Conservation (phyloP, 2,329 filamentous ascomycete species). For the Ophiostoma ips region DNA sequence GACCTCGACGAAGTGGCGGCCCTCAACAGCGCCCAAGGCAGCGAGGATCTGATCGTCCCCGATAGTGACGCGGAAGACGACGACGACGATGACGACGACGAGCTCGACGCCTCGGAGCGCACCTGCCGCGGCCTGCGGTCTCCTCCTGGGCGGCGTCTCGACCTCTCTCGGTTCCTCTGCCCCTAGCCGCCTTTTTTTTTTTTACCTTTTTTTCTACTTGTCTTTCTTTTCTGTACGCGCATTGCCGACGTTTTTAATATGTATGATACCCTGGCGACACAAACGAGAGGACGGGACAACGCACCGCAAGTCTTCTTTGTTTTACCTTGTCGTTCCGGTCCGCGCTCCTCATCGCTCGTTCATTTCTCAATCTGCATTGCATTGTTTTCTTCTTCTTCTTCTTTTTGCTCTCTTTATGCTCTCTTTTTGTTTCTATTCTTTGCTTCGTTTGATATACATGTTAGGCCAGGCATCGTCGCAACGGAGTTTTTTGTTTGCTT, state of each 20-base stretch:
- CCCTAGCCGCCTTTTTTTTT: neutral
- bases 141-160: conserved; percentile 19
- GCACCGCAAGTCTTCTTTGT: neutral
- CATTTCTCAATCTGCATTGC: too few relatives aligned
- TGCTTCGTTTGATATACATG: neutral
- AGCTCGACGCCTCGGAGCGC: neutral
- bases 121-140: neutral
- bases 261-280: neutral
- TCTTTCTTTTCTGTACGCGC: neutral
- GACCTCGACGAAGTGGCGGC: conserved; percentile 39
- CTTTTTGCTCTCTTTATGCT: neutral
- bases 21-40: conserved; percentile 33
- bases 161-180: conserved; percentile 37
- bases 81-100: conserved; percentile 32
- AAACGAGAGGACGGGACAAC: neutral
- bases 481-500: neutral
- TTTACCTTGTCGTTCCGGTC: neutral
- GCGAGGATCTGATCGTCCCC: conserved; percentile 42
- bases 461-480: neutral
- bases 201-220: neutral
- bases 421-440: neutral
- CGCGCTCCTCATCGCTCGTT: too few relatives aligned
- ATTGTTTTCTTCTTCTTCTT: neutral
- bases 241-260: neutral
- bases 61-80: conserved; percentile 37